Base-by-base conservation (phyloP, 805 yeast species). In the Candida cerambycidarum region DNA sequence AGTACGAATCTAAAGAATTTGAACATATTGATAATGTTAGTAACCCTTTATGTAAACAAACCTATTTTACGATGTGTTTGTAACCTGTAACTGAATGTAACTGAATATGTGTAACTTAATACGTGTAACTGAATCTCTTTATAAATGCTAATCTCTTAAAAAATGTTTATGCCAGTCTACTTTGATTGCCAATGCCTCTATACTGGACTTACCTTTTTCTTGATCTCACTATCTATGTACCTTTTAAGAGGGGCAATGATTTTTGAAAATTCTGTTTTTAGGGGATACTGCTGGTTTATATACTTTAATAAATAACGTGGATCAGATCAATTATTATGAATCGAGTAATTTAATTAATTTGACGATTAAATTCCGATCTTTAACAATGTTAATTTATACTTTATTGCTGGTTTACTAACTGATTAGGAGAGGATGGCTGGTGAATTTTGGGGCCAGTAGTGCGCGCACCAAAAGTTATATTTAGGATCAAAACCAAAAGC, bases 1-100 rank as follows among this genome's bases (percentile, higher is more conserved):
- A 68, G 55, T 10, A 65, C 33, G 15, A 61, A 43, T 37, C 76
- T 53, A 45, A 69, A 65, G 29, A 65, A 39, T 44, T 57, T 63
- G 35, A 64, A 62, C 59, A 63, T 59, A 13, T 18, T 25, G 29
- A 4, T 25, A 7, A 25, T 12, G 5, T 25, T 25, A 12, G n/a
- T n/a, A n/a, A n/a, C n/a, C n/a, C n/a, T n/a, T n/a, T n/a, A n/a
- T n/a, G n/a, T n/a, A n/a, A n/a, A n/a, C n/a, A n/a, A n/a, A n/a
- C n/a, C n/a, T n/a, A n/a, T n/a, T n/a, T n/a, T n/a, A n/a, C n/a
- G n/a, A n/a, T n/a, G n/a, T n/a, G n/a, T n/a, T n/a, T n/a, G n/a
- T n/a, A 21, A 21, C 23, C 23, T 21, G 23, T 21, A 21, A 21
- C 23, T n/a, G n/a, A n/a, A n/a, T n/a, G n/a, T n/a, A n/a, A n/a